Conservation (phyloP, 108 stramenopile species). For the Skeletonema potamos region DNA sequence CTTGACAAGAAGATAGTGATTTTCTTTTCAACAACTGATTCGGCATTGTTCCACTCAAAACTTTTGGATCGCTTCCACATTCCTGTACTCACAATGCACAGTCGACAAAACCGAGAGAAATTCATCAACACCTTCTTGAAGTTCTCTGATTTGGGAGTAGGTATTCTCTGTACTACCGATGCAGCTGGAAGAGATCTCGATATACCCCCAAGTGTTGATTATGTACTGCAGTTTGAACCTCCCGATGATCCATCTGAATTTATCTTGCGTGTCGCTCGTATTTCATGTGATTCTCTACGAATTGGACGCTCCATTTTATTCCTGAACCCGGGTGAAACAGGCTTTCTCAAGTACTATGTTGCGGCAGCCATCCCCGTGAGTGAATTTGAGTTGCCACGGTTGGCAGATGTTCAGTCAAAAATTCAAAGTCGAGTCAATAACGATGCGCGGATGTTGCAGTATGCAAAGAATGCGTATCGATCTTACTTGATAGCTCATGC, state of each 20-base stretch:
- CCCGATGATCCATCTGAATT: slow-evolving; percentile 48
- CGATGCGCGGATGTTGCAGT: slow-evolving; percentile 1
- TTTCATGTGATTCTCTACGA: background rate
- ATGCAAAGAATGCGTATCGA: slow-evolving; percentile 39
- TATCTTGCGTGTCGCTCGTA: slow-evolving; percentile 33
- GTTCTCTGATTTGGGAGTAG: slow-evolving; percentile 36
- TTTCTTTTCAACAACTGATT: slow-evolving; percentile 37
- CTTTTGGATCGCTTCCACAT: slow-evolving; percentile 27
- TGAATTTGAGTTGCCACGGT: slow-evolving; percentile 34
- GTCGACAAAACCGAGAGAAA: slow-evolving; percentile 10
- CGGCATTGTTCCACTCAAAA: slow-evolving; percentile 19
- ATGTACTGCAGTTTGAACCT: slow-evolving; percentile 41
- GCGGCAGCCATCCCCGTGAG: slow-evolving; percentile 37
- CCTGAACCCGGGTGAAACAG: slow-evolving; percentile 40
- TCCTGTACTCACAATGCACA: slow-evolving; percentile 26
- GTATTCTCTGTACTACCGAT: slow-evolving; percentile 42
- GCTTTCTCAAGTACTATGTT: slow-evolving; percentile 46
- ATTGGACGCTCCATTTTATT: slow-evolving; percentile 24
- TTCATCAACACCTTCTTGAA: slow-evolving; percentile 41
- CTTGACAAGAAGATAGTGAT: slow-evolving; percentile 38
- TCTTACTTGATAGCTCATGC: slow-evolving; percentile 37
- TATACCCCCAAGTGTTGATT: slow-evolving; percentile 40
- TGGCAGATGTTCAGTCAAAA: slow-evolving; percentile 34
- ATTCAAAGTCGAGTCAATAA: slow-evolving; percentile 28
- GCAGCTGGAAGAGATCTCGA: slow-evolving; percentile 40